Evolutionary conservation across 2,329 filamentous ascomycete genomes (phyloP), one percentile per base, ranked within the genome.

Genomic region (Epicoccum nigrum): DNA sequence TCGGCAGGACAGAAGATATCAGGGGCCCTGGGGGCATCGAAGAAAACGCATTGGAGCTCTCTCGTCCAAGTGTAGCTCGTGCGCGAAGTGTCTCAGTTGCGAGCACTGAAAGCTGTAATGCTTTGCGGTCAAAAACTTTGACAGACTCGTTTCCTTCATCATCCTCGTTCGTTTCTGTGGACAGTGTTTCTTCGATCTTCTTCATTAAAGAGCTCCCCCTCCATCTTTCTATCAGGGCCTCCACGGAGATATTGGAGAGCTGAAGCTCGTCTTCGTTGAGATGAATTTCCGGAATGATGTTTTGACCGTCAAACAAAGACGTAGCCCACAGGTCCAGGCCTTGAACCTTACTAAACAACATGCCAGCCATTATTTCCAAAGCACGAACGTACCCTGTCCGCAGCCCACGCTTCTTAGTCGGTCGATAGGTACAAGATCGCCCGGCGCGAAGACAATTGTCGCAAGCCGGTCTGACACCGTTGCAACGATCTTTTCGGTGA

Each of bases 351-450:
- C 27, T 43, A 13, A 43, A 33, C 19, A 43, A 7, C 6, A 43
- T 27, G 13, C 40, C 40, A 23, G 31, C 25, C 21, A 43, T 23
- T 7, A 28, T 43, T n/a, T 43, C 40, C 19, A 43, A 27, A 11
- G 40, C 40, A n/a, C 40, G 40, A 43, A 43, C 40, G 13, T 43
- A 43, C 12, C 40, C 40, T 21, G 28, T 43, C 13, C 30, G 27
- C 13, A 43, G 16, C 15, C 40, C 40, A 13, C 40, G 40, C 40
- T 43, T 43, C 15, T 43, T 43, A 11, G 28, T 33, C 17, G 40
- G 40, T 25, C 40, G 17, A 33, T 33, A 43, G 19, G 12, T 43
- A 20, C 40, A 43, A 21, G 21, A 12, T n/a, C 40, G 40, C 19
- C 40, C 27, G 19, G 31, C 31, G 31, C 40, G 40, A 16, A 43